Base-by-base conservation (phyloP, 257 asterid species). In the Solanum rostratum region DNA sequence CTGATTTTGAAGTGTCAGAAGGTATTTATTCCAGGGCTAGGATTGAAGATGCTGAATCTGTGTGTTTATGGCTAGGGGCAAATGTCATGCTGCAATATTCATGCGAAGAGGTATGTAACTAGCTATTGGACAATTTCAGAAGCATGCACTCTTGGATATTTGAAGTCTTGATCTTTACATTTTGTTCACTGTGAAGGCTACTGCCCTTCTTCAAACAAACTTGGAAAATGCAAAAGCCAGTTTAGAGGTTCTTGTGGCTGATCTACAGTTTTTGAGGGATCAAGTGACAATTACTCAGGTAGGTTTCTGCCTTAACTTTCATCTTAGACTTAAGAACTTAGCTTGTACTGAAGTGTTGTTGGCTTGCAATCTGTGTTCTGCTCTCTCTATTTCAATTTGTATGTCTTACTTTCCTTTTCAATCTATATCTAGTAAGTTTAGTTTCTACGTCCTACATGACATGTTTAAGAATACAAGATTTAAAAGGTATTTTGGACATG, bases 11-110 rank as follows among this genome's bases (percentile, higher is more conserved):
- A 93, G 93, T 96, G 54, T 94, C 98, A 41, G 99, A 93, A 89
- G 99, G 98, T 88, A 96, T 96, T 85, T 94, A 93, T 87, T 93
- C 99, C 79, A 92, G 95, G 80, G 98, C 99, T 86, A 90, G 88
- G 49, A 92, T 94, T 70, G 97, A 93, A 87, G 97, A 92, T 83
- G 87, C 95, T 18, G 94, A 96, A 87, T 96, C 95, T 85, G 98
- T 93, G 84, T 93, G 98, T 85, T 85, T 96, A 65, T 96, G 99
- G 98, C 96, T 95, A 83, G 99, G 98, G 86, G 99, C 99, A 52
- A 96, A 96, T 89, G 98, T 96, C 82, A 94, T 96, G 99, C 94
- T 96, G 66, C 97, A 94, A 88, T 96, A 96, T 88, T 91, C 99
- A 50, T 91, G 92, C 84, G 98, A 93, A 73, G 99, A 94, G 97